Base-by-base conservation (phyloP, 768 basidiomycete genomes). In the Podaxis pistillaris region DNA sequence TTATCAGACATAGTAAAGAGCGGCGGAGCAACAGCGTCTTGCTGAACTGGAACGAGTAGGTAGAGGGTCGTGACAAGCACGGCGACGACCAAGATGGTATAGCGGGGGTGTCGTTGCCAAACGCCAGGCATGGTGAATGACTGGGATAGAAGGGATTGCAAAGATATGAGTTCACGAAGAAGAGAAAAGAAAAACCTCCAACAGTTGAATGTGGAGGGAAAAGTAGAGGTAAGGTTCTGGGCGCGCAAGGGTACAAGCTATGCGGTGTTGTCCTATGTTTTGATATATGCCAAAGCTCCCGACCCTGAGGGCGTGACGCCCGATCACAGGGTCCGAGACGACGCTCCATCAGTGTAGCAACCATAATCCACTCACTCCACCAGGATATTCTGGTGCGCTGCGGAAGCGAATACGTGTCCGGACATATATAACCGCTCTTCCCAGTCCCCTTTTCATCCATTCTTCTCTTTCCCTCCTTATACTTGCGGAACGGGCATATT, bases 31-130 rank as follows among this genome's bases (percentile, higher is more conserved):
- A 40, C 13, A 26, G 62, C 6, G 40, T 71, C 67, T 12, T 71
- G 62, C 52, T 72, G 71, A 56, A 75, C 74, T 30, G 77, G 75
- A 57, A 73, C 71, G 60, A 85, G 76, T n/a, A 86, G 67, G 68
- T 81, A 82, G 69, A 84, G 70, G 19, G 84, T 78, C 50, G 74
- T 71, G 54, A 76, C 63, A 49, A 84, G 76, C 44, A 78, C 72
- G 61, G 78, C 52, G 38, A 77, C 70, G 54, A 83, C 71, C 67
- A 79, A 70, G 62, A 84, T 63, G 62, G 76, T 70, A 72, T 85
- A 86, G 66, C 83, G 80, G 30, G 85, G 85, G 69, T 86, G 83
- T 61, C 83, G 78, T 61, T 71, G 68, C 70, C 73, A 76, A 41
- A 74, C 64, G n/a, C 63, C 65, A 52, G 73, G 65, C 73, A 74